phyloP scores from a whole-genome alignment of 768 basidiomycete genomes.

The Lactarius evosmus region DNA sequence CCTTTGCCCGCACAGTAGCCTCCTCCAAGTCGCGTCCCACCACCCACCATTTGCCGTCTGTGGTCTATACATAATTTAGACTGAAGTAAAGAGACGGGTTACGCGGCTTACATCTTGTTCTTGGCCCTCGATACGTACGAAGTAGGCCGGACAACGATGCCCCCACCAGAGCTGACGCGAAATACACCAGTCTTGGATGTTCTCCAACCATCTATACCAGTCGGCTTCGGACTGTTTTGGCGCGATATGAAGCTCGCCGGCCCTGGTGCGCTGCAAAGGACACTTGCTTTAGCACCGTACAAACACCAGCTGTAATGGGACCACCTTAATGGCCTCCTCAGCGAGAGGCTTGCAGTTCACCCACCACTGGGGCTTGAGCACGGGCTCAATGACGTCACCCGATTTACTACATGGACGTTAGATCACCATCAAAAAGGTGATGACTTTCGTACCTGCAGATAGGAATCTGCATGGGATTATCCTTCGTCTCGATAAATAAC shows the following conservation, averaged over 20 bases:
- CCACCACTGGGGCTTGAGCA: constrained; percentile 99
- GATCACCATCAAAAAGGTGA: constrained; percentile 3
- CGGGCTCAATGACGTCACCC: constrained; percentile 91
- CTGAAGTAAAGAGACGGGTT: not conserved
- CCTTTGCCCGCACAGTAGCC: constrained; percentile 70
- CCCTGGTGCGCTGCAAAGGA: constrained; percentile 67
- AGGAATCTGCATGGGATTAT: constrained; percentile 97
- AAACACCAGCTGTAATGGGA: constrained; percentile 2
- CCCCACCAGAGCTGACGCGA: constrained; percentile 99
- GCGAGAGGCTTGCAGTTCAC: constrained; percentile 89
- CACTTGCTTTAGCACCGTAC: not conserved
- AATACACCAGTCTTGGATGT: constrained; percentile 98
- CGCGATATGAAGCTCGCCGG: constrained; percentile 79
- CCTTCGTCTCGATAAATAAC: constrained; percentile 85
- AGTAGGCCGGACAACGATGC: constrained; percentile 93
- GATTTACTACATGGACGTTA: constrained; percentile 62
- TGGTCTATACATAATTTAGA: constrained; percentile 39
- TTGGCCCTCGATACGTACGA: constrained; percentile 78
- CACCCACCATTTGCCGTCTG: constrained; percentile 85
- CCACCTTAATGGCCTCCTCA: constrained; percentile 81
- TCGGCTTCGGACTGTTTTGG: constrained; percentile 89
- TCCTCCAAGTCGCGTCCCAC: constrained; percentile 78
- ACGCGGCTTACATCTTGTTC: constrained; percentile 54
- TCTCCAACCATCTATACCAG: constrained; percentile 95
- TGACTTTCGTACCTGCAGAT: constrained; percentile 64